Conservation (phyloP, 1,139 yeast species). For the Hansenula sp. region DNA sequence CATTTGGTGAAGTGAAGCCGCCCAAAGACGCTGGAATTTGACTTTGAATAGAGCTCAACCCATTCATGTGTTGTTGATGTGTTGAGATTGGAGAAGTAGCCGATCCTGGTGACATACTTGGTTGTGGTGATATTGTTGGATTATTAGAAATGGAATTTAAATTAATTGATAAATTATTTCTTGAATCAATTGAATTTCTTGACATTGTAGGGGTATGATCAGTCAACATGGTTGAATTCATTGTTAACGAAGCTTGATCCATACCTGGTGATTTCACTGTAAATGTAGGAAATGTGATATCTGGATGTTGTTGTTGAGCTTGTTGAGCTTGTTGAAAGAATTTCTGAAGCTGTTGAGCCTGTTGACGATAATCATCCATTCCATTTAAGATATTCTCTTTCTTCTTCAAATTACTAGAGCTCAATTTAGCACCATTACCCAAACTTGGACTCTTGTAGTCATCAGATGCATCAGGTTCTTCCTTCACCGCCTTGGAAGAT, state of each 20-base stretch:
- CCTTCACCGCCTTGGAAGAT: not conserved
- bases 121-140: constrained; percentile 25
- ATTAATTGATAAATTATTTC: constrained; percentile 13
- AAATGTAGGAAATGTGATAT: constrained; percentile 8
- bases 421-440: not conserved
- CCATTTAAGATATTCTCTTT: not conserved
- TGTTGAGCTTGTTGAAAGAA: constrained; percentile 17
- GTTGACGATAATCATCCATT: not conserved
- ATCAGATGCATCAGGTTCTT: not conserved
- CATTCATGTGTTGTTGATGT: constrained; percentile 9
- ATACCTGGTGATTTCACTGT: constrained; percentile 10
- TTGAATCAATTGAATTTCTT: constrained; percentile 1
- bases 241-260: constrained; percentile 2
- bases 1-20: not conserved
- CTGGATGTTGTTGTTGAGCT: constrained; percentile 15
- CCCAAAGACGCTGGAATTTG: constrained; percentile 9
- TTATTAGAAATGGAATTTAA: constrained; percentile 14
- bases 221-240: constrained; percentile 1
- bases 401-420: not conserved
- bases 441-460: not conserved
- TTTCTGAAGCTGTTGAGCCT: constrained; percentile 11
- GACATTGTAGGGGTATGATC: constrained; percentile 1
- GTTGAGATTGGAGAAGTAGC: constrained; percentile 20
- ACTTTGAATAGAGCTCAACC: constrained; percentile 4
- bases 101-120: constrained; percentile 23